phyloP scores from a whole-genome alignment of 1,284 basidiomycete species.

The Heterobasidion occidentale region DNA sequence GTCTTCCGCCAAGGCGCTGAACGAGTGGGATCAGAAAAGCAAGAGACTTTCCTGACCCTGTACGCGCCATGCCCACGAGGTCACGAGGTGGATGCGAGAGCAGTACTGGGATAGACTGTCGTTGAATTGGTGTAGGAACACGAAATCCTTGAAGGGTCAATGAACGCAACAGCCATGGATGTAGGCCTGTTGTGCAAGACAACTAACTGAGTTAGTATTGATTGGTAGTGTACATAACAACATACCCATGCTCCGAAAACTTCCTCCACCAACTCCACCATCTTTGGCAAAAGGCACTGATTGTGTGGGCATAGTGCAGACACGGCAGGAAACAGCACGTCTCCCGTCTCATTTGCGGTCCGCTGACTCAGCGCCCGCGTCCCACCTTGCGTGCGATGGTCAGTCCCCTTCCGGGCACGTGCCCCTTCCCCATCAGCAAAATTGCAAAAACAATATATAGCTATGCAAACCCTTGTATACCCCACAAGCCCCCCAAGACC shows the following conservation, averaged over 20 bases:
- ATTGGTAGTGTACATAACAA: constrained; percentile 11
- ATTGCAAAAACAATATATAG: too few species aligned
- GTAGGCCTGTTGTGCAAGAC: constrained; percentile 50
- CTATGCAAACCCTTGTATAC: too few species aligned
- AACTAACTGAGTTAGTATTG: not conserved
- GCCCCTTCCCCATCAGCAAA: too few species aligned
- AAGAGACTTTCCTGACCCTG: constrained; percentile 96
- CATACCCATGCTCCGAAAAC: constrained; percentile 84
- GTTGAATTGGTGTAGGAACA: constrained; percentile 94
- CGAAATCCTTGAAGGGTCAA: constrained; percentile 92
- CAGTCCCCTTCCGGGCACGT: too few species aligned
- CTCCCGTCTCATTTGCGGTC: too few species aligned
- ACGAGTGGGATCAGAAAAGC: constrained; percentile 94
- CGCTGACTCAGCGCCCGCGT: too few species aligned
- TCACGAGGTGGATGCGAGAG: constrained; percentile 85
- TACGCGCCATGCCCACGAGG: constrained; percentile 97
- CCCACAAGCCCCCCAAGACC: too few species aligned
- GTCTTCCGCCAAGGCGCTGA: constrained; percentile 78
- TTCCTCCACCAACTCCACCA: constrained; percentile 52
- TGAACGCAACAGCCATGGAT: constrained; percentile 78
- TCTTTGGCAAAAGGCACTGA: too few species aligned
- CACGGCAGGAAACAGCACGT: too few species aligned
- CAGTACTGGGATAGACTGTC: constrained; percentile 82
- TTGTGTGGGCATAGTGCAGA: too few species aligned
- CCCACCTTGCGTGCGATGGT: too few species aligned